A percentile compares a stretch with the other conserved stretches of the same genome.
Evolutionary conservation across 2,329 filamentous ascomycete genomes (phyloP).

Genomic region (Hymenoscyphus occultus): DNA sequence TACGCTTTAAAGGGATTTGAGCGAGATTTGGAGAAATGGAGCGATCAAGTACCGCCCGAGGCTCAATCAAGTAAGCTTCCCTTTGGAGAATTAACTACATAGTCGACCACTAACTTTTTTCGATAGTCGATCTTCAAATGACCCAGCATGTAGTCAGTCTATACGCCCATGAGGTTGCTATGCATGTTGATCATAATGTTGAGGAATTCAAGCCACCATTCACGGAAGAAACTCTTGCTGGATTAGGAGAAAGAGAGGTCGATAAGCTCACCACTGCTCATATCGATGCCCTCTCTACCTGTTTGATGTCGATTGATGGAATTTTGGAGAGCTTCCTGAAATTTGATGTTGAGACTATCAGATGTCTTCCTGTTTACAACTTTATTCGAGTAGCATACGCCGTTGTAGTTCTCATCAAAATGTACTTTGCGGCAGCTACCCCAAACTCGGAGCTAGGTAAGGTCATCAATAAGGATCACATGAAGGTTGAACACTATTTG

Average conservation of each 20-base stretch:
- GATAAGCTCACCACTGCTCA: conserved; percentile 39
- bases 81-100: background rate
- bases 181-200: conserved; percentile 54
- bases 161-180: conserved; percentile 58
- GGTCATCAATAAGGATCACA: conserved; percentile 64
- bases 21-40: conserved; percentile 49
- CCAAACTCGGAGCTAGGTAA: conserved; percentile 65
- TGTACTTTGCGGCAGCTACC: conserved; percentile 58
- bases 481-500: conserved; percentile 65
- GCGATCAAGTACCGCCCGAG: conserved; percentile 41
- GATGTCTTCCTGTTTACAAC: conserved; percentile 48
- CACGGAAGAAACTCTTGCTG: conserved; percentile 33
- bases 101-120: conserved; percentile 13
- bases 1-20: conserved; percentile 54
- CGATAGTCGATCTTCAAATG: conserved; percentile 45
- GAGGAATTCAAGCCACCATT: conserved; percentile 47
- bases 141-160: conserved; percentile 52
- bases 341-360: conserved; percentile 46
- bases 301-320: conserved; percentile 51
- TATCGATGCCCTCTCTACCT: conserved; percentile 50
- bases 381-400: conserved; percentile 55
- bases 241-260: conserved; percentile 16
- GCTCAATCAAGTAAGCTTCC: conserved; percentile 31
- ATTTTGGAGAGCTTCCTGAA: conserved; percentile 51
- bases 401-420: conserved; percentile 56